Evolutionary conservation across 352 stramenopile genomes (phyloP).

Genomic region (Albugo candida): DNA sequence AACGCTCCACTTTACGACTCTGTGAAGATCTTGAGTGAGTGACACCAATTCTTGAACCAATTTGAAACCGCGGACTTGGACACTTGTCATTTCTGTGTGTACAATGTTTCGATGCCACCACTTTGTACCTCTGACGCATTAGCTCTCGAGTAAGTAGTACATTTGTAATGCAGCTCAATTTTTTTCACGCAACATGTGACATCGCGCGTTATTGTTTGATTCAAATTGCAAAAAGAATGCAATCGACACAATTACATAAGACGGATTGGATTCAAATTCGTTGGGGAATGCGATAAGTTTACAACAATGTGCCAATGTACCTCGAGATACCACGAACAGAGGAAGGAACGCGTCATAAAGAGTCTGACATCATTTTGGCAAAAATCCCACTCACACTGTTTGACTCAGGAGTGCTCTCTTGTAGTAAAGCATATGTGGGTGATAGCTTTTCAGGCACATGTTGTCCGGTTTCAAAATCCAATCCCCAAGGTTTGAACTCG

Average conservation of each 20-base stretch:
- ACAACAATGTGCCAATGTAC: constrained; percentile 41
- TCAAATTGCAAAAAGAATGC: constrained; percentile 15
- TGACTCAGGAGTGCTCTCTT: too few species aligned
- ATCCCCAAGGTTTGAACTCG: too few species aligned
- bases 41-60: constrained; percentile 9
- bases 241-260: constrained; percentile 13
- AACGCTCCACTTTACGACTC: constrained; percentile 1
- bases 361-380: constrained; percentile 42
- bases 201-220: too few species aligned
- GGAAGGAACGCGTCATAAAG: constrained; percentile 64
- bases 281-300: constrained; percentile 15
- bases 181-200: neutral
- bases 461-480: too few species aligned
- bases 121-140: too few species aligned
- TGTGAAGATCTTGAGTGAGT: constrained; percentile 20
- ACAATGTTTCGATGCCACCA: too few species aligned
- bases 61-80: too few species aligned
- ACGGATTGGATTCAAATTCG: neutral
- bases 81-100: too few species aligned
- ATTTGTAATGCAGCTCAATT: constrained; percentile 42
- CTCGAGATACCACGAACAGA: constrained; percentile 59
- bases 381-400: neutral
- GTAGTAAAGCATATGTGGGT: too few species aligned
- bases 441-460: too few species aligned
- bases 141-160: constrained; percentile 4